These are phyloP conservation scores for Coniochaeta sp. DNA, from an alignment of 2,329 filamentous ascomycete genomes.

Conservation along the genomic window DNA sequence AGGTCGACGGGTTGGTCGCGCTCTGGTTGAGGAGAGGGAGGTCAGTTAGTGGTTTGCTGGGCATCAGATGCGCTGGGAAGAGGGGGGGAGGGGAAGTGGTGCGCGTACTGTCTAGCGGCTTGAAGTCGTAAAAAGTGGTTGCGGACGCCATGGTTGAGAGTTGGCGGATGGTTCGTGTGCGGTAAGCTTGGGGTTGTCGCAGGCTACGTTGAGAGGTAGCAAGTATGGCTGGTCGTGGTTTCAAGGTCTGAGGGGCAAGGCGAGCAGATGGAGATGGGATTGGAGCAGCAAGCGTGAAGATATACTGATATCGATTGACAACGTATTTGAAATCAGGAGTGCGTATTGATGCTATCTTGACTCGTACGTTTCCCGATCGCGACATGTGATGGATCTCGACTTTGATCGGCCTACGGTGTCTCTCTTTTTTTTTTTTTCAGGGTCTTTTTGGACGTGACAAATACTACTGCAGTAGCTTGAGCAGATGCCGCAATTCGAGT, in stretches of 20 bases:
- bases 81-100: constrained; percentile 1
- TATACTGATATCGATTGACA: neutral
- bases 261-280: neutral
- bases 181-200: neutral
- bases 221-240: neutral
- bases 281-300: neutral
- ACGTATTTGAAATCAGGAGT: neutral
- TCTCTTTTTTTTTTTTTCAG: neutral
- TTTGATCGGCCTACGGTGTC: neutral
- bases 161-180: constrained; percentile 1
- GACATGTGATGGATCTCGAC: neutral
- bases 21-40: constrained; percentile 42
- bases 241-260: constrained; percentile 2
- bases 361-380: neutral
- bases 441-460: neutral
- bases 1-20: constrained; percentile 68
- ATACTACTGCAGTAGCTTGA: neutral
- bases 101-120: constrained; percentile 68
- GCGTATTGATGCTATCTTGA: neutral
- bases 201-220: neutral
- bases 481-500: neutral
- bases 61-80: neutral
- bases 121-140: constrained; percentile 75
- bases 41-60: neutral
- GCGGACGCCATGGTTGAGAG: constrained; percentile 54